These are phyloP conservation scores for Clarireedia hainanense DNA, from an alignment of 2,329 filamentous ascomycete species.

Conservation along the genomic window DNA sequence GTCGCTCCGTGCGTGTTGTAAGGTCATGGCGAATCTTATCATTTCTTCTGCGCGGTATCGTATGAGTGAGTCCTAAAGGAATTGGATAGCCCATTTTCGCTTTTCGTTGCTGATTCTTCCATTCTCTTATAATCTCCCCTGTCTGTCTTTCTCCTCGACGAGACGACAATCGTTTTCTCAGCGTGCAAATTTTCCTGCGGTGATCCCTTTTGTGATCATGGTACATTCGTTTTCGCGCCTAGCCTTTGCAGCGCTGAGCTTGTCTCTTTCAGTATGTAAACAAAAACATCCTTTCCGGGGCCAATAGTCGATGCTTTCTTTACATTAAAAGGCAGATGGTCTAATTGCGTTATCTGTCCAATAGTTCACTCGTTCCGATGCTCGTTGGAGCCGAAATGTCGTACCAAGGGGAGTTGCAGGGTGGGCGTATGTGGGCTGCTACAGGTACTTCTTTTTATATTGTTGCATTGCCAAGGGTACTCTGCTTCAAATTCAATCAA, in stretches of 20 bases:
- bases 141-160: slow-evolving; percentile 1
- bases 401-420: slow-evolving; percentile 5
- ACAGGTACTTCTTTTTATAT: slow-evolving; percentile 3
- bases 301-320: not conserved
- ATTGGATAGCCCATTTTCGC: not conserved
- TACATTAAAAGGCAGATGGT: not conserved
- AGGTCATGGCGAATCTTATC: not conserved
- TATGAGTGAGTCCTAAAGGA: not conserved
- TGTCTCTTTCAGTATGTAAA: slow-evolving; percentile 5
- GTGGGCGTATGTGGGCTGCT: slow-evolving; percentile 10
- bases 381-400: not conserved
- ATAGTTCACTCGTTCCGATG: slow-evolving; percentile 8
- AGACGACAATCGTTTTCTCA: not conserved
- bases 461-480: slow-evolving; percentile 3
- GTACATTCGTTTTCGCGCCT: not conserved
- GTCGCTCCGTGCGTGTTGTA: not conserved
- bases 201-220: not conserved
- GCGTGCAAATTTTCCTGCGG: not conserved
- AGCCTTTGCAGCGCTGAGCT: not conserved
- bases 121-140: not conserved
- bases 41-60: not conserved
- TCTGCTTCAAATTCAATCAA: not conserved
- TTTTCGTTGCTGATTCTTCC: not conserved
- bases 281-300: not conserved
- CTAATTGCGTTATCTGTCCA: slow-evolving; percentile 1